Evolutionary conservation across 495 filamentous ascomycete genomes (phyloP).

Genomic region (Lasiosphaeria ovina): DNA sequence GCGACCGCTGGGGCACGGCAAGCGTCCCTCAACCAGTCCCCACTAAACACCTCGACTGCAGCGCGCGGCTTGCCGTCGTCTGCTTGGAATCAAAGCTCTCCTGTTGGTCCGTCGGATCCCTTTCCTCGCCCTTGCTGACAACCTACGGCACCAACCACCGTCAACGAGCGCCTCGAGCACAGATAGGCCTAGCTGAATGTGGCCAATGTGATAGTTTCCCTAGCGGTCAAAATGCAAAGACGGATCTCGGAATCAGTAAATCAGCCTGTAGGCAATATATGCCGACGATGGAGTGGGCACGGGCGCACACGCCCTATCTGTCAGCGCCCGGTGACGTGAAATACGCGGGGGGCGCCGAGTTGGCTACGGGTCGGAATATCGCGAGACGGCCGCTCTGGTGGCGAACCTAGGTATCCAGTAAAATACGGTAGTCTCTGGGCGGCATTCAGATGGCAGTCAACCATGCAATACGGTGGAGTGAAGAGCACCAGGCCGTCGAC

Average conservation of each 20-base stretch:
- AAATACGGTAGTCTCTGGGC: no score
- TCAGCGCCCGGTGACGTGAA: slow-evolving; percentile 5
- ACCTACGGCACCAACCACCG: slow-evolving; percentile 28
- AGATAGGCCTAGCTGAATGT: slow-evolving; percentile 20
- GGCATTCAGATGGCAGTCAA: no score
- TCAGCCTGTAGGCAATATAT: slow-evolving; percentile 18
- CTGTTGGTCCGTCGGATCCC: slow-evolving; percentile 23
- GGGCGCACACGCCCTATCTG: neutral
- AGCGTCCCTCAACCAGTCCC: slow-evolving; percentile 13
- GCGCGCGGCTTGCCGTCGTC: slow-evolving; percentile 15
- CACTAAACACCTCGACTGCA: slow-evolving; percentile 15
- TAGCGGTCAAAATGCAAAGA: slow-evolving; percentile 20
- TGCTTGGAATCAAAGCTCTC: slow-evolving; percentile 18
- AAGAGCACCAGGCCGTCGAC: no score
- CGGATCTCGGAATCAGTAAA: slow-evolving; percentile 24
- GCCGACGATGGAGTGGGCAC: neutral
- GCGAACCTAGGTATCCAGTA: neutral
- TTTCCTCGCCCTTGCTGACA: slow-evolving; percentile 25
- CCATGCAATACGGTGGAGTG: no score
- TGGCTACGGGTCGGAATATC: neutral
- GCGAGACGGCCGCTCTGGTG: neutral
- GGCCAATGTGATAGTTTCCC: slow-evolving; percentile 24
- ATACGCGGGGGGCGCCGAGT: neutral
- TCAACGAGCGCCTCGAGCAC: slow-evolving; percentile 8
- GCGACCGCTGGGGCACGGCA: neutral